These are phyloP conservation scores for Cardamine occulta DNA, from an alignment of 345 rosid genomes.

Conservation along the genomic window DNA sequence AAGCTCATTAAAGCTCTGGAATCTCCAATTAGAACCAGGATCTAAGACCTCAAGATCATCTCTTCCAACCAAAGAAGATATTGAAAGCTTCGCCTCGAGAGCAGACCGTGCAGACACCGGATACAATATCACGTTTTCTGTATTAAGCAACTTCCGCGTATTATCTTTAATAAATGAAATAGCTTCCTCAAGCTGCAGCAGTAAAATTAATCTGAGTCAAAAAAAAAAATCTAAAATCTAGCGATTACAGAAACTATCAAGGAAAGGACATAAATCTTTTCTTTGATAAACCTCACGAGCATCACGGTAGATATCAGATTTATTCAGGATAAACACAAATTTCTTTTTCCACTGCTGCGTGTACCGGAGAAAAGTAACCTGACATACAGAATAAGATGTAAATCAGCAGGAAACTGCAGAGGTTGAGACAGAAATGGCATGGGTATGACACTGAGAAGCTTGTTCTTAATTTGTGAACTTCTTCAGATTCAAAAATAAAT, in stretches of 20 bases:
- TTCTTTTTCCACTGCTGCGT: constrained; percentile 97
- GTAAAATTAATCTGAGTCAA: constrained; percentile 24
- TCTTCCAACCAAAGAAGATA: constrained; percentile 52
- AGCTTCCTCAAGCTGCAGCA: constrained; percentile 89
- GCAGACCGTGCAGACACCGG: constrained; percentile 90
- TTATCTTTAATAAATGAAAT: constrained; percentile 75
- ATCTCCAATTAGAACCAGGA: constrained; percentile 58
- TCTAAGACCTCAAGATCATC: constrained; percentile 45
- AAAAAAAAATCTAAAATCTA: neutral
- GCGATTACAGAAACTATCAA: constrained; percentile 22
- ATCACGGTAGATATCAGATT: constrained; percentile 87
- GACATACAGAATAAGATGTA: constrained; percentile 36
- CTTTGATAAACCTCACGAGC: constrained; percentile 62
- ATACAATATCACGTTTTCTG: constrained; percentile 68
- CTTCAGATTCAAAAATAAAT: neutral
- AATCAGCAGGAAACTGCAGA: constrained; percentile 28
- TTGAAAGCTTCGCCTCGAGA: constrained; percentile 75
- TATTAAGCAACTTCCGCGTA: constrained; percentile 72
- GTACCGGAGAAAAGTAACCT: constrained; percentile 93
- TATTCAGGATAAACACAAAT: constrained; percentile 86
- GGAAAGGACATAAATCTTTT: constrained; percentile 23
- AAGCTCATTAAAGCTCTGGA: constrained; percentile 60
- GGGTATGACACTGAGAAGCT: constrained; percentile 12
- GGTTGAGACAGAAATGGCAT: neutral
- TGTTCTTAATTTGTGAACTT: neutral